Conservation (phyloP, 352 stramenopile species). For the Pythium plurisporium region DNA sequence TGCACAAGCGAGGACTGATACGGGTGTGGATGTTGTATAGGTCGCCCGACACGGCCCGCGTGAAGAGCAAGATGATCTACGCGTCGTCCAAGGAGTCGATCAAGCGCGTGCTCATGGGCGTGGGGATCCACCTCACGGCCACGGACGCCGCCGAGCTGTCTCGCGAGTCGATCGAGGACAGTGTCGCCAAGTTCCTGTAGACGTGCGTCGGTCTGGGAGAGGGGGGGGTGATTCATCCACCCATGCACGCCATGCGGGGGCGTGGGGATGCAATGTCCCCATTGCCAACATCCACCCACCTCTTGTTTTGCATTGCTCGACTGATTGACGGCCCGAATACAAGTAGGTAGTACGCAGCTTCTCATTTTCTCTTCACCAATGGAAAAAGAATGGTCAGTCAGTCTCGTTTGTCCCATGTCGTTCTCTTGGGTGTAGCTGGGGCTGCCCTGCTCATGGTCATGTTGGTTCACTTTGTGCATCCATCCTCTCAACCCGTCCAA, state of each 20-base stretch:
- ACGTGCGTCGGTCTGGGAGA: slow-evolving; percentile 14
- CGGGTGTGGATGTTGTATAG: slow-evolving; percentile 19
- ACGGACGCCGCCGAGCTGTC: slow-evolving; percentile 89
- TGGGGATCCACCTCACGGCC: slow-evolving; percentile 94
- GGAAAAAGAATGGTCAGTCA: not conserved
- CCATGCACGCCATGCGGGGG: not conserved
- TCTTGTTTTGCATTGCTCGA: slow-evolving; percentile 17
- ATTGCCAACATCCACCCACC: not conserved
- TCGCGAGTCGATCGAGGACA: slow-evolving; percentile 72
- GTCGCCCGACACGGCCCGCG: slow-evolving; percentile 90
- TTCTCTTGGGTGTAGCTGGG: no score
- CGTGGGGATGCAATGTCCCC: not conserved
- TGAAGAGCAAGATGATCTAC: slow-evolving; percentile 97
- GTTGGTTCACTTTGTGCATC: no score
- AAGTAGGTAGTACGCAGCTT: slow-evolving; percentile 13
- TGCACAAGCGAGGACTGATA: no score
- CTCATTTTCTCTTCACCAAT: not conserved
- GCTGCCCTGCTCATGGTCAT: no score
- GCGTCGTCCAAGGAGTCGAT: slow-evolving; percentile 93
- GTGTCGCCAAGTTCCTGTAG: slow-evolving; percentile 88
- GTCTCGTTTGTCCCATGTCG: not conserved
- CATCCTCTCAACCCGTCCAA: not conserved
- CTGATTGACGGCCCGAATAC: slow-evolving; percentile 8
- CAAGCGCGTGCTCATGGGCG: slow-evolving; percentile 91
- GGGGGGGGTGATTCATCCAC: no score